A percentile compares a stretch with the other conserved stretches of the same genome.
Conservation (phyloP, 345 rosid species). For the Gossypium turneri region DNA sequence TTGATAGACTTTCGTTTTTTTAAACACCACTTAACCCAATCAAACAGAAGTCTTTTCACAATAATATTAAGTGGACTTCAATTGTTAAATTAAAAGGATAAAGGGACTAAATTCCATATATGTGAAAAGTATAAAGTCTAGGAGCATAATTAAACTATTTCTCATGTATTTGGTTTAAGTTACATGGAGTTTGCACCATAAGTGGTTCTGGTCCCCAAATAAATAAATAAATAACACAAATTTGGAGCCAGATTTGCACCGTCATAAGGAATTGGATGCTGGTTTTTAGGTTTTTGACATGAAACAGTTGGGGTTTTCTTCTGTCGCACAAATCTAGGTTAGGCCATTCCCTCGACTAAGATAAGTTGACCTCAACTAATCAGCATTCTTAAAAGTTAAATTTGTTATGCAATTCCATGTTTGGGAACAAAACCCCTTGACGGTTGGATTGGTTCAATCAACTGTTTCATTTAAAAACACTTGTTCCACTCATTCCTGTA, state of each 20-base stretch:
- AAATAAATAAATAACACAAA: not conserved
- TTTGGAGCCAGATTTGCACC: not conserved
- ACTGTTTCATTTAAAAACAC: not conserved
- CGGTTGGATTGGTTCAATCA: constrained; percentile 4
- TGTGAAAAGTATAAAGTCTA: no score
- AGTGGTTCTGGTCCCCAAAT: not conserved
- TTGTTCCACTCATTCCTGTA: not conserved
- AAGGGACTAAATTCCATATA: no score
- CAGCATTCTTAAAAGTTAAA: not conserved
- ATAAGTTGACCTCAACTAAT: constrained; percentile 4
- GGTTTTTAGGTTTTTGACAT: not conserved
- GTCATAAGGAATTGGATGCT: not conserved
- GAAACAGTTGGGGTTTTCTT: not conserved
- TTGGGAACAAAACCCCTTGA: not conserved
- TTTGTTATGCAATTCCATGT: not conserved
- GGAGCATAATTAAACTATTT: not conserved
- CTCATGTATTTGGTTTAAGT: not conserved
- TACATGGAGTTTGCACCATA: not conserved
- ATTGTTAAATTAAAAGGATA: no score
- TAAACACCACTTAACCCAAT: no score
- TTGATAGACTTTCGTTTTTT: no score
- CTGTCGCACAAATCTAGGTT: no score
- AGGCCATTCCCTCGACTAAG: not conserved
- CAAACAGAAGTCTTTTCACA: no score
- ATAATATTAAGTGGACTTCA: no score